Base-by-base conservation (phyloP, 139 green algal genomes). In the Tetraselmis chui region DNA sequence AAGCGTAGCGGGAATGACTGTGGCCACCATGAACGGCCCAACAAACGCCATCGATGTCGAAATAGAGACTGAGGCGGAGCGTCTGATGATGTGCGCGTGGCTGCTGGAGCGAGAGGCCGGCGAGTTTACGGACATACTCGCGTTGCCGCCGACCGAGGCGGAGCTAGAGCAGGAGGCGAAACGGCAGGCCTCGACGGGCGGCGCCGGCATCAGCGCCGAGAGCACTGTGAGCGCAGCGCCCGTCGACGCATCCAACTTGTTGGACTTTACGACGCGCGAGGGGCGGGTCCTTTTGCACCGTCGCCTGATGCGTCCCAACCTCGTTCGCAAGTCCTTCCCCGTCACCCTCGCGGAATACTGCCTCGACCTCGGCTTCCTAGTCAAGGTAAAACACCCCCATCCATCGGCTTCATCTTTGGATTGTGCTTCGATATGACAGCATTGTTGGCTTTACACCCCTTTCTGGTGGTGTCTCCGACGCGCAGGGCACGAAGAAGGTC, bases 361-460 rank as follows among this genome's bases (percentile, higher is more conserved):
- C 45, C 76, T 93, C 74, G 93, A 97, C 89, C 95, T 95, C 90
- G 93, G 93, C 23, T 85, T 87, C 83, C 88, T 95, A 1, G 86
- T 88, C 76, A 95, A 94, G 86, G 93, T 92, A 59, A 90, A 25
- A n/a, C n/a, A n/a, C n/a, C n/a, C n/a, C n/a, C n/a, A n/a, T n/a
- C n/a, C n/a, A n/a, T n/a, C n/a, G n/a, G n/a, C n/a, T n/a, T n/a
- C n/a, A n/a, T n/a, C n/a, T n/a, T n/a, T n/a, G n/a, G n/a, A n/a
- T n/a, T n/a, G n/a, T n/a, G n/a, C n/a, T n/a, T n/a, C n/a, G n/a
- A n/a, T n/a, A n/a, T n/a, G n/a, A n/a, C n/a, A n/a, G n/a, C n/a
- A n/a, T n/a, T n/a, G n/a, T n/a, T n/a, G n/a, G n/a, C n/a, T n/a
- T n/a, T n/a, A n/a, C n/a, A n/a, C n/a, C n/a, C n/a, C n/a, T n/a